Percentiles rank a stretch among this genome's conserved stretches.
phyloP scores from a whole-genome alignment of 2,329 filamentous ascomycete species.

The Cladosporium colombiae region DNA sequence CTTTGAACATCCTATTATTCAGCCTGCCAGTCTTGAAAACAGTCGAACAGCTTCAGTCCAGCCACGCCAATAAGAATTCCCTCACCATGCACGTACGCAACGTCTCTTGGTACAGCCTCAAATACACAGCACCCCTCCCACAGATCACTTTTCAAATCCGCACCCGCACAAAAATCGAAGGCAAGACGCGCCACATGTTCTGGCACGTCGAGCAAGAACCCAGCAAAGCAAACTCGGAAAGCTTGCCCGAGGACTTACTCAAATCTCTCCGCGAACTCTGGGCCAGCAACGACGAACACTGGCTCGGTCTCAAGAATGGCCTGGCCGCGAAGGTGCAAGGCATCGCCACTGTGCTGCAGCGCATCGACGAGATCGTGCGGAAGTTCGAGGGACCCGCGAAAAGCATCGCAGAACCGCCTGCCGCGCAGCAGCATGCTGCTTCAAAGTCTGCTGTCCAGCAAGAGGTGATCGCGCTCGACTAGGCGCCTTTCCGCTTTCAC shows the following conservation, averaged over 20 bases:
- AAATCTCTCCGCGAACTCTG: conserved; percentile 39
- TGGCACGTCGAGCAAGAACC: conserved; percentile 42
- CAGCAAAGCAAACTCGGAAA: conserved; percentile 6
- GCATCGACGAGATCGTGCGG: conserved; percentile 42
- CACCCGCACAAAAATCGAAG: conserved; percentile 30
- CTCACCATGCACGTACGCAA: conserved; percentile 37
- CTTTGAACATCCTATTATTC: conserved; percentile 60
- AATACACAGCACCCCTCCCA: conserved; percentile 43
- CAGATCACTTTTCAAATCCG: conserved; percentile 40
- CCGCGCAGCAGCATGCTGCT: background rate
- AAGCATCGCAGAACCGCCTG: background rate
- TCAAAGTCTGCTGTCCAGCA: conserved; percentile 12
- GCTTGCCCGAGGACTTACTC: conserved; percentile 32
- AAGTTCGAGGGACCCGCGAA: conserved; percentile 25
- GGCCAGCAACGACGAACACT: conserved; percentile 34
- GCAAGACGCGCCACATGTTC: conserved; percentile 32
- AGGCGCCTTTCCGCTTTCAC: conserved; percentile 18
- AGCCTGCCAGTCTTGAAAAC: conserved; percentile 65
- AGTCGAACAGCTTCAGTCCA: conserved; percentile 60
- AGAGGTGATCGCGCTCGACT: conserved; percentile 35
- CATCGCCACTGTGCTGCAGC: conserved; percentile 39
- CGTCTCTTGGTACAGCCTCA: conserved; percentile 41
- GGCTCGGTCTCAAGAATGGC: conserved; percentile 42
- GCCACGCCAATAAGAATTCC: conserved; percentile 19
- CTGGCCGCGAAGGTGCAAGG: conserved; percentile 41